Evolutionary conservation across 2,329 filamentous ascomycete species (phyloP), one percentile per base, ranked within the genome.

Genomic region (Paraconiothyrium brasiliense): DNA sequence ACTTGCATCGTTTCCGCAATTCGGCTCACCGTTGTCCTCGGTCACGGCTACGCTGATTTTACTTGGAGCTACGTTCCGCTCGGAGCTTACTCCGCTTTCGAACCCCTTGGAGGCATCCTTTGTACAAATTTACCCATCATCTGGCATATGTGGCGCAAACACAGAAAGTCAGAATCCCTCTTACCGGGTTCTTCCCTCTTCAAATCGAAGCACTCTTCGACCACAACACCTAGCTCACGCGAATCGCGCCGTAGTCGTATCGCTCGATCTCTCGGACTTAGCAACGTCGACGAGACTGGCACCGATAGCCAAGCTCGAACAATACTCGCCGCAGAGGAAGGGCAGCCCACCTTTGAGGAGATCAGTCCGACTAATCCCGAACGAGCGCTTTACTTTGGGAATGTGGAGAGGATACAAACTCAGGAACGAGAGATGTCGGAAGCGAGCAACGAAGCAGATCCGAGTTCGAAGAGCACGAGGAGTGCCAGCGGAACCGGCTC

Each of bases 71-170:
- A 73, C 58, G 74, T 76, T 11, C 73, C 73, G 0, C 71, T 76
- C n/a, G 73, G 73, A 54, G 71, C 73, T 47, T 77, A 74, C 64
- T 75, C 71, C 24, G 71, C 70, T 51, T 75, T 75, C 61, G 74
- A 76, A 58, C 75, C 74, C 9, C 69, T 77, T 35, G 75, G 75
- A 27, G 72, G 73, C 43, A 74, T 77, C 39, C 67, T 77, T 39
- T 74, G 72, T 63, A 76, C 71, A 32, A 76, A 77, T 58, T 62
- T 77, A 1, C 74, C 74, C 9, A 74, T 76, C 9, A 71, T 76
- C 16, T 76, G 71, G 70, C 74, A 76, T 61, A 76, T 76, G 72
- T 65, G 67, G 57, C 71, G 74, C 24, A 76, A 76, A 52, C 65
- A 60, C 32, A 61, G 57, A 3, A 52, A 37, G 39, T 22, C 49